These are phyloP conservation scores for Aspergillus versicolor DNA, from an alignment of 2,329 filamentous ascomycete species.

Conservation along the genomic window DNA sequence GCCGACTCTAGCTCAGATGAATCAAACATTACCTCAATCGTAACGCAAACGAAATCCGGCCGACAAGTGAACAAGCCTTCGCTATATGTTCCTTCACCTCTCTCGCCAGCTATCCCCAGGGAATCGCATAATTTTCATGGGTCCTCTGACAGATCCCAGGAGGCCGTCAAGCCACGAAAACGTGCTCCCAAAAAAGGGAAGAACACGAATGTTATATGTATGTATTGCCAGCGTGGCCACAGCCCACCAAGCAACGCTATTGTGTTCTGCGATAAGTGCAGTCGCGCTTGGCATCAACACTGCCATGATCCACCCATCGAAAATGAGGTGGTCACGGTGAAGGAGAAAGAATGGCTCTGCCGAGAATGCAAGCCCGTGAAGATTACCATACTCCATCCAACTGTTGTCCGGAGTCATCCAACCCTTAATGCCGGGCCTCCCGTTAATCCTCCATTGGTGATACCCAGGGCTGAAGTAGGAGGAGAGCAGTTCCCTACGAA, in stretches of 20 bases:
- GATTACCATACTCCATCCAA: constrained; percentile 44
- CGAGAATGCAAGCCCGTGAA: constrained; percentile 56
- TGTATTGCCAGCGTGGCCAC: constrained; percentile 69
- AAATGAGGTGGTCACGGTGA: constrained; percentile 65
- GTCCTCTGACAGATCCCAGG: constrained; percentile 11
- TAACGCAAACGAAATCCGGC: constrained; percentile 73
- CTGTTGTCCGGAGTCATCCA: constrained; percentile 32
- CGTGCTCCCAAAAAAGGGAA: constrained; percentile 48
- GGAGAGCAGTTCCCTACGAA: constrained; percentile 29
- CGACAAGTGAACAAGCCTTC: constrained; percentile 65
- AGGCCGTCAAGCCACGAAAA: constrained; percentile 56
- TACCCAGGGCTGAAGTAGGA: constrained; percentile 26
- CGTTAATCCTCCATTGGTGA: constrained; percentile 14
- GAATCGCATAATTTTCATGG: constrained; percentile 15
- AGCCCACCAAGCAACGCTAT: constrained; percentile 75
- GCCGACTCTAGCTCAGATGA: constrained; percentile 40
- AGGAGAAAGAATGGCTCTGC: constrained; percentile 72
- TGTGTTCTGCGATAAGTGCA: constrained; percentile 82
- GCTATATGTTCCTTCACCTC: constrained; percentile 59
- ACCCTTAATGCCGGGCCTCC: constrained; percentile 6
- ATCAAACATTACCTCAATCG: constrained; percentile 53
- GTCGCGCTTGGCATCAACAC: constrained; percentile 75
- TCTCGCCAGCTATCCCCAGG: constrained; percentile 22
- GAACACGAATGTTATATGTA: constrained; percentile 57
- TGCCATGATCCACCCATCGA: constrained; percentile 76